A percentile compares a stretch with the other conserved stretches of the same genome.
These are phyloP conservation scores for Colletotrichum musae DNA, from an alignment of 2,329 filamentous ascomycete genomes.

Conservation along the genomic window DNA sequence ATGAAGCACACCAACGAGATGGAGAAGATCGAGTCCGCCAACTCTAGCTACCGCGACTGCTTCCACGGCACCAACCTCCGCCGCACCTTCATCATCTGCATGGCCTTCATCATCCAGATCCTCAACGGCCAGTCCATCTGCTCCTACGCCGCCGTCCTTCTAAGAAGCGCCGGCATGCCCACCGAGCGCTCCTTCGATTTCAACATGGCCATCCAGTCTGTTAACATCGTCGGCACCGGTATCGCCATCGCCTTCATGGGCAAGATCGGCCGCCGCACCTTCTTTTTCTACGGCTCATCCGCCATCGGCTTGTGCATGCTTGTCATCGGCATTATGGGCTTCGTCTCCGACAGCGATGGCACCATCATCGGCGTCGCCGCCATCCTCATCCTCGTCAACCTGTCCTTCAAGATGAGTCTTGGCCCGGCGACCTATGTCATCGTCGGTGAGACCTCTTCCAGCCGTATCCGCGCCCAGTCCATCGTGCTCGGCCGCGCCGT, in stretches of 20 bases:
- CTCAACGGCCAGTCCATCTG: slow-evolving; percentile 62
- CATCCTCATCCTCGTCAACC: slow-evolving; percentile 56
- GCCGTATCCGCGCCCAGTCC: slow-evolving; percentile 60
- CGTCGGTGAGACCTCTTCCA: slow-evolving; percentile 61
- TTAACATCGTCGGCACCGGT: slow-evolving; percentile 58
- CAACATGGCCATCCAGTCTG: slow-evolving; percentile 64
- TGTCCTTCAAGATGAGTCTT: slow-evolving; percentile 60
- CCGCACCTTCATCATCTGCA: slow-evolving; percentile 49
- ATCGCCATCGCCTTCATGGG: slow-evolving; percentile 57
- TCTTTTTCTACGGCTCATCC: slow-evolving; percentile 57
- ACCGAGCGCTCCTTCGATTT: slow-evolving; percentile 58
- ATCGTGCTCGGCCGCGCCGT: slow-evolving; percentile 59
- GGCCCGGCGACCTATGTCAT: slow-evolving; percentile 61
- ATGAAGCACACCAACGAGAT: slow-evolving; percentile 57
- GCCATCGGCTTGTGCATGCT: slow-evolving; percentile 56
- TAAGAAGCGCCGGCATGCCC: slow-evolving; percentile 64
- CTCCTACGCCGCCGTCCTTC: slow-evolving; percentile 64
- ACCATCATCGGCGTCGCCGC: slow-evolving; percentile 52
- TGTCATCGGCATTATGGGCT: slow-evolving; percentile 56
- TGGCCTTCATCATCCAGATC: slow-evolving; percentile 48
- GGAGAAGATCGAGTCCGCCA: slow-evolving; percentile 49
- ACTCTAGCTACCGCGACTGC: slow-evolving; percentile 54
- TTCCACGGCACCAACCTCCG: slow-evolving; percentile 55
- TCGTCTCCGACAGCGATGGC: slow-evolving; percentile 44
- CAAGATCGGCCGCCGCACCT: slow-evolving; percentile 54